Evolutionary conservation across 257 asterid species (phyloP).

Genomic region (Plantago ovata): DNA sequence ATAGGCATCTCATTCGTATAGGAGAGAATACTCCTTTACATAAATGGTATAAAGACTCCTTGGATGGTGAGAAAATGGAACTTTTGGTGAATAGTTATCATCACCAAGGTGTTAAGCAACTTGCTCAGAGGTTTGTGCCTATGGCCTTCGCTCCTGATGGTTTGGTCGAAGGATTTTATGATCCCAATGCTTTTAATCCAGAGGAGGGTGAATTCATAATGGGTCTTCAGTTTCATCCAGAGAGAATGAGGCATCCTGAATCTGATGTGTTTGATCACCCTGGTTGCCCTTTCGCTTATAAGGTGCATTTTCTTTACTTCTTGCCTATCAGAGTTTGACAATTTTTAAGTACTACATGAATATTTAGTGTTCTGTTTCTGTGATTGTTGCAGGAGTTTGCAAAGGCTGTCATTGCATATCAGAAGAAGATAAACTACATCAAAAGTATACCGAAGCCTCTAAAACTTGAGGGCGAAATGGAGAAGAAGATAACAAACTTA

Average conservation of each 20-base stretch:
- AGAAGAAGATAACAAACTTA: slow-evolving; percentile 36
- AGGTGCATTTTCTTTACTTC: background rate
- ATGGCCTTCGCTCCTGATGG: slow-evolving; percentile 95
- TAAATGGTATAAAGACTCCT: slow-evolving; percentile 63
- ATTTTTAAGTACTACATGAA: background rate
- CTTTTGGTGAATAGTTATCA: slow-evolving; percentile 78
- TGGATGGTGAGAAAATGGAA: slow-evolving; percentile 45
- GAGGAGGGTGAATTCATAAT: slow-evolving; percentile 81
- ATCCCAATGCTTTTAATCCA: slow-evolving; percentile 75
- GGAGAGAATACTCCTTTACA: slow-evolving; percentile 63
- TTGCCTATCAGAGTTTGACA: no score
- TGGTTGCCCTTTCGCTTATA: slow-evolving; percentile 41
- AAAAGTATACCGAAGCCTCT: slow-evolving; percentile 19
- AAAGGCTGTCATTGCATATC: slow-evolving; percentile 42
- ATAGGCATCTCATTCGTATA: slow-evolving; percentile 53
- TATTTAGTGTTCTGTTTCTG: background rate
- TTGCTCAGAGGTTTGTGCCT: slow-evolving; percentile 80
- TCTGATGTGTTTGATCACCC: slow-evolving; percentile 73
- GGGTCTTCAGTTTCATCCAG: slow-evolving; percentile 98
- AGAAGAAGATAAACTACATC: slow-evolving; percentile 31
- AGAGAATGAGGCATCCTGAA: slow-evolving; percentile 62
- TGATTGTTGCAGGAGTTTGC: slow-evolving; percentile 36
- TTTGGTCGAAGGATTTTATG: slow-evolving; percentile 80
- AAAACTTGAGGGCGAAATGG: slow-evolving; percentile 41
- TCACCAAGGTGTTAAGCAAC: slow-evolving; percentile 81